Conservation (phyloP, 2,329 filamentous ascomycete species). For the Albophoma yamanashiensis region DNA sequence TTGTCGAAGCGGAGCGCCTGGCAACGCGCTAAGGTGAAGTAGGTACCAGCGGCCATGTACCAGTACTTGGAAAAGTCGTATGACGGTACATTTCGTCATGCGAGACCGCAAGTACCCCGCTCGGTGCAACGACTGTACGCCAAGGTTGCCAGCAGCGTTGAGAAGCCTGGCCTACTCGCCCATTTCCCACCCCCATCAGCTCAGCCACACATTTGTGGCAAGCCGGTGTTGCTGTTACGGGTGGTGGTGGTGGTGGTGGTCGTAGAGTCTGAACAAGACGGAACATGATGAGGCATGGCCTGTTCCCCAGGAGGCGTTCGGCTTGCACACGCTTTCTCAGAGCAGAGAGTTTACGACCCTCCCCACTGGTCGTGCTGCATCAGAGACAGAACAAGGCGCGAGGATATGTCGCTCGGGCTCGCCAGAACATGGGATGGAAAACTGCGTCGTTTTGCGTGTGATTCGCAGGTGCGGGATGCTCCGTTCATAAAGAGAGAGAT, state of each 20-base stretch:
- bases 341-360: background rate
- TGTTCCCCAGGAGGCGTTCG: background rate
- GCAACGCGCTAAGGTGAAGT: background rate
- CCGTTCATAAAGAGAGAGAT: background rate
- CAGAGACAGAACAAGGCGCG: background rate
- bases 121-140: background rate
- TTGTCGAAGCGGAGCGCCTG: background rate
- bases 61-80: constrained; percentile 21
- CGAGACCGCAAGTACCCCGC: constrained; percentile 21
- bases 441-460: background rate
- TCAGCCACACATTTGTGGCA: background rate
- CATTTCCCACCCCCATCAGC: background rate
- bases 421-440: background rate
- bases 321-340: background rate
- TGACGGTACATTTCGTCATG: constrained; percentile 25
- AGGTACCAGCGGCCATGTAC: constrained; percentile 19
- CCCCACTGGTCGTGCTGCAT: background rate
- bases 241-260: background rate
- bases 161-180: background rate
- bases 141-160: background rate
- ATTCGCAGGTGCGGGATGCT: background rate
- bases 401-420: background rate
- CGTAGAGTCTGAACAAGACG: background rate
- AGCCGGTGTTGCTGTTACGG: background rate
- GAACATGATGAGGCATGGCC: background rate